Evolutionary conservation across 257 asterid species (phyloP).

Genomic region (Solanum gandarillasii): DNA sequence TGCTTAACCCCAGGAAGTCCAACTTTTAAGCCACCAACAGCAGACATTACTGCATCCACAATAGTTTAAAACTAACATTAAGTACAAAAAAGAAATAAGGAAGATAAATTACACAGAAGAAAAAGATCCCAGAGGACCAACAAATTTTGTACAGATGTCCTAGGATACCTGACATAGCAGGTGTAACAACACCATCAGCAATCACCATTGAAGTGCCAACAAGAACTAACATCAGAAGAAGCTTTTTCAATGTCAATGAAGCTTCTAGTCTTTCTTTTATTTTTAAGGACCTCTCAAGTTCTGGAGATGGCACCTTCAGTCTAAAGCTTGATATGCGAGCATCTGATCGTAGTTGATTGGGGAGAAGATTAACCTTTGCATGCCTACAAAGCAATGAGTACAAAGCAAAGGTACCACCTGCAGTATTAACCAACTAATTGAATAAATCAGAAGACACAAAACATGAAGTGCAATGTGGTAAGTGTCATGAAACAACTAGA

Average conservation of each 20-base stretch:
- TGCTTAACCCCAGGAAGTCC: constrained; percentile 69
- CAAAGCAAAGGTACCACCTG: constrained; percentile 99
- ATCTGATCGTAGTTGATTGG: constrained; percentile 87
- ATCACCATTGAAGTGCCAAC: constrained; percentile 99
- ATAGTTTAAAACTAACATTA: constrained; percentile 6
- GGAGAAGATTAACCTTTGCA: constrained; percentile 96
- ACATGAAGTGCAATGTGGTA: background rate
- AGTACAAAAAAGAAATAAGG: constrained; percentile 8
- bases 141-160: constrained; percentile 8
- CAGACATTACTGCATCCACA: constrained; percentile 76
- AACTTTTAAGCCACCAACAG: constrained; percentile 88
- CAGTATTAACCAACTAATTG: constrained; percentile 21
- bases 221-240: constrained; percentile 84
- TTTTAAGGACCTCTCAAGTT: constrained; percentile 93
- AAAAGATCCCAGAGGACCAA: constrained; percentile 5
- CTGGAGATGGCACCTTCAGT: constrained; percentile 95
- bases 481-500: background rate
- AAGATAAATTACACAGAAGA: background rate
- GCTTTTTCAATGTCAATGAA: constrained; percentile 74
- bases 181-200: constrained; percentile 97
- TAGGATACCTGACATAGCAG: constrained; percentile 92
- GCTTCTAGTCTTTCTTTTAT: constrained; percentile 89
- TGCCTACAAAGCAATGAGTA: constrained; percentile 97
- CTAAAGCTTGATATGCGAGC: constrained; percentile 92
- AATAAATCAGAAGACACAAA: constrained; percentile 14